Evolutionary conservation across 2,329 filamentous ascomycete species (phyloP), one percentile per base, ranked within the genome.

Genomic region (Arachnomyces sp.): DNA sequence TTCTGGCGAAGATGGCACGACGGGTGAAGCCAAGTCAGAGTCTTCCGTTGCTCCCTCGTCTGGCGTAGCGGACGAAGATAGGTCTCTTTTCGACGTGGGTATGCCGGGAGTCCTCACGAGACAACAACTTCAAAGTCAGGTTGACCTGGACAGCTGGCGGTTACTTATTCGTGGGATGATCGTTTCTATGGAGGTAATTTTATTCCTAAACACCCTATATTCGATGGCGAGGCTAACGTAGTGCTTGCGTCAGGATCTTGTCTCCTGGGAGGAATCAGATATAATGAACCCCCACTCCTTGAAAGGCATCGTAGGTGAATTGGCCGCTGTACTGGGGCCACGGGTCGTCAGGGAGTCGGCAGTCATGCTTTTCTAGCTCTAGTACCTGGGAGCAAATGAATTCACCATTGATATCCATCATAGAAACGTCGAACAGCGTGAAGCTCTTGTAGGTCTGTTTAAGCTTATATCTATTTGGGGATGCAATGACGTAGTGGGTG

Each of bases 51-150:
- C 38, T 25, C 9, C 9, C 5, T 25, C 20, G 9, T 25, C 20
- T 25, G 20, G 20, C 20, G 9, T 9, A 9, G 20, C 20, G 9
- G 20, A 9, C 9, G 20, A 25, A 25, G 57, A 67, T 7, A 55
- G 62, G 25, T 69, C 67, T 3, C 53, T 71, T 14, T 72, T 72
- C 36, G 58, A 62, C 31, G 52, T 68, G 32, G 51, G 62, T 25
- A 69, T 70, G 60, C 68, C 69, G 1, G 69, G 69, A 3, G 58
- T 65, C 8, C 42, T 72, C 45, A 66, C 64, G 2, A 45, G 64
- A 28, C 53, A 64, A 4, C 55, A 72, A 45, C 56, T 71, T 2
- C 40, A 62, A 37, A 48, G 55, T 9, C 43, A 54, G n/a, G 41
- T 71, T 16, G 59, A 69, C 40, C 48, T 72, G 4, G 63, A 64